These are phyloP conservation scores for Blastocystis sp. DNA, from an alignment of 352 stramenopile genomes.

Conservation along the genomic window DNA sequence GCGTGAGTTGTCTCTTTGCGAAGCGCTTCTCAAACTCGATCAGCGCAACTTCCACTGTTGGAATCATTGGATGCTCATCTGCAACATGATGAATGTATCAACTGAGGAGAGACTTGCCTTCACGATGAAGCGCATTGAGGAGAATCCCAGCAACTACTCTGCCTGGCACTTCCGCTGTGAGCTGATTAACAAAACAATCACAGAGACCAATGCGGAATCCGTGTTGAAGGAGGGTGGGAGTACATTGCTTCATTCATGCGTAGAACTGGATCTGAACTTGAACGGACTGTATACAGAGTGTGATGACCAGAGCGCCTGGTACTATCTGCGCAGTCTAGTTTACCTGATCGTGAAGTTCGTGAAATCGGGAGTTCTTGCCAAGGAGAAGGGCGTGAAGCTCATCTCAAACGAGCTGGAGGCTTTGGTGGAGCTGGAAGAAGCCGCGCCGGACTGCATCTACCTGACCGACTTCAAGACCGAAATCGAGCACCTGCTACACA, in stretches of 20 bases:
- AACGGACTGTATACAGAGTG: slow-evolving; percentile 96
- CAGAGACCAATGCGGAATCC: slow-evolving; percentile 10
- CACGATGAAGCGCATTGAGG: slow-evolving; percentile 88
- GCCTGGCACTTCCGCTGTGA: slow-evolving; percentile 84
- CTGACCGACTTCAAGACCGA: not conserved
- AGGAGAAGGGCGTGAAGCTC: not conserved
- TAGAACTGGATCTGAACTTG: slow-evolving; percentile 81
- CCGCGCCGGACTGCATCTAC: slow-evolving; percentile 61
- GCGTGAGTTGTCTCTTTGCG: slow-evolving; percentile 77
- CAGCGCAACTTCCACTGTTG: slow-evolving; percentile 99
- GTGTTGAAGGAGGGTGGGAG: not conserved
- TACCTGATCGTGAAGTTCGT: slow-evolving; percentile 84
- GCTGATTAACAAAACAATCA: slow-evolving; percentile 72
- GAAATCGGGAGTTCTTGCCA: slow-evolving; percentile 62
- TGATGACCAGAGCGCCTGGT: slow-evolving; percentile 96
- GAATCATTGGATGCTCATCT: slow-evolving; percentile 87
- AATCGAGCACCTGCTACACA: not conserved
- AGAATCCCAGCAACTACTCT: slow-evolving; percentile 98
- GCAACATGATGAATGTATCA: slow-evolving; percentile 70
- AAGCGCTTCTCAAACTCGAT: slow-evolving; percentile 79
- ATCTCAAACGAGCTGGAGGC: not conserved
- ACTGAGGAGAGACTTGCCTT: slow-evolving; percentile 83
- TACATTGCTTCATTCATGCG: not conserved
- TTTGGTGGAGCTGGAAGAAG: slow-evolving; percentile 21
- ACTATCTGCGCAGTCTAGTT: slow-evolving; percentile 81